These are phyloP conservation scores for Acer yangbiense DNA, from an alignment of 345 rosid species.

Conservation along the genomic window DNA sequence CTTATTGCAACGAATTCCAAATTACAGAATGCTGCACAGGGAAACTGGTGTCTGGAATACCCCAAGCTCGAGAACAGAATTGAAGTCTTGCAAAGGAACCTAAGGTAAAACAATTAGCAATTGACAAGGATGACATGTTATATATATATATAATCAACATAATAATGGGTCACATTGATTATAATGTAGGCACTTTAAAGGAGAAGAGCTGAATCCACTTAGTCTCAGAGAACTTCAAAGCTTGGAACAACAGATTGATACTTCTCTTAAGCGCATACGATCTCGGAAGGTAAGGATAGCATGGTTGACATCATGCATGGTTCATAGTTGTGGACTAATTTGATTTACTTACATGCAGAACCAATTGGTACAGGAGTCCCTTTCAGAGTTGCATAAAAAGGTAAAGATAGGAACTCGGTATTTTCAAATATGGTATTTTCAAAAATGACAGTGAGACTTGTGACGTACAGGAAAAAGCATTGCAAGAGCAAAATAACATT, in stretches of 20 bases:
- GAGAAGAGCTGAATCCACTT: conserved; percentile 68
- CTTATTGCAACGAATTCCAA: conserved; percentile 29
- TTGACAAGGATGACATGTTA: too few relatives aligned
- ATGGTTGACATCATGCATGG: not conserved
- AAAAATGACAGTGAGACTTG: too few relatives aligned
- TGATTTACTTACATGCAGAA: conserved; percentile 46
- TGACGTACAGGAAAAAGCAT: conserved; percentile 40
- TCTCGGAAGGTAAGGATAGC: conserved; percentile 52
- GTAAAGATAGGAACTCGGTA: conserved; percentile 35
- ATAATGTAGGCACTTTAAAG: conserved; percentile 59
- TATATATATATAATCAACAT: too few relatives aligned
- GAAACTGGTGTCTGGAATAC: conserved; percentile 54
- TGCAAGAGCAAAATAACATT: conserved; percentile 55
- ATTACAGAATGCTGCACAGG: conserved; percentile 37
- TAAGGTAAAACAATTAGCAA: conserved; percentile 43
- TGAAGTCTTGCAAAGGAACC: conserved; percentile 60
- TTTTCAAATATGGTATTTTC: not conserved
- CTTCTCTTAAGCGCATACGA: conserved; percentile 75
- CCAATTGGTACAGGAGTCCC: conserved; percentile 59
- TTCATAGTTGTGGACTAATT: not conserved
- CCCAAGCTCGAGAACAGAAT: conserved; percentile 58
- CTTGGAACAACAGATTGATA: conserved; percentile 82
- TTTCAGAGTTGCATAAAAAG: conserved; percentile 68
- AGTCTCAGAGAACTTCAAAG: conserved; percentile 70
- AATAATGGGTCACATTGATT: not conserved